phyloP scores from a whole-genome alignment of 805 yeast genomes.

The Saturnispora gosingensis region DNA sequence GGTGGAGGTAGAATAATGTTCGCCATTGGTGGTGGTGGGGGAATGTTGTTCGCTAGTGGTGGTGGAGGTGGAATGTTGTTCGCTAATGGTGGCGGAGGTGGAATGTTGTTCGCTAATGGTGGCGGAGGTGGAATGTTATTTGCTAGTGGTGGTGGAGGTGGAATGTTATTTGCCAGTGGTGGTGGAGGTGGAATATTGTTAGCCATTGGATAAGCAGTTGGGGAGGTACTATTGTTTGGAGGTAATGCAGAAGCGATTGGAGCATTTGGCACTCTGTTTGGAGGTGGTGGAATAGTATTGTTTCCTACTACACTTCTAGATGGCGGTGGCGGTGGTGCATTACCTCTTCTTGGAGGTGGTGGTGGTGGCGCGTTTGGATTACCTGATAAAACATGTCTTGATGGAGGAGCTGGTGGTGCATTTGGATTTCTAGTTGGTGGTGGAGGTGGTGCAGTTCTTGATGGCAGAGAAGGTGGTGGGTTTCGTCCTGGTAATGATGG shows the following conservation, averaged over 20 bases:
- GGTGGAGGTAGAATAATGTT: constrained; percentile 21
- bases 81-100: constrained; percentile 19
- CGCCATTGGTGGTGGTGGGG: constrained; percentile 14
- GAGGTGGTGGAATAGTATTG: constrained; percentile 15
- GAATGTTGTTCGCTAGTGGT: constrained; percentile 15
- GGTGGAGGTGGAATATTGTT: constrained; percentile 30
- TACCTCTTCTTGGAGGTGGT: constrained; percentile 17
- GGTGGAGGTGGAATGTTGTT: constrained; percentile 13
- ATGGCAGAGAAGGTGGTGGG: constrained; percentile 19
- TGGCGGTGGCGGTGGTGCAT: constrained; percentile 14
- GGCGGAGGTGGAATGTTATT: constrained; percentile 14
- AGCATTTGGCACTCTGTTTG: constrained; percentile 9
- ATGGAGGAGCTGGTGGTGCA: constrained; percentile 40
- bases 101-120: constrained; percentile 23
- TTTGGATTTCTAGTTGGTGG: constrained; percentile 27
- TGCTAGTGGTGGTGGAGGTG: constrained; percentile 19
- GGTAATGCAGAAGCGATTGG: constrained; percentile 16
- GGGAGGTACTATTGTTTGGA: constrained; percentile 10
- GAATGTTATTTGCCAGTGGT: constrained; percentile 24
- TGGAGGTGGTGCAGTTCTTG: constrained; percentile 21
- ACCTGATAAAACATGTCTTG: constrained; percentile 22
- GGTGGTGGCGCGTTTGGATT: constrained; percentile 15
- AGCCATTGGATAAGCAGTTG: constrained; percentile 12
- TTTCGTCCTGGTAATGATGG: constrained; percentile 9
- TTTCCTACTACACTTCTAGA: constrained; percentile 9